phyloP scores from a whole-genome alignment of 1,284 basidiomycete genomes.

The Thelephora terrestris region DNA sequence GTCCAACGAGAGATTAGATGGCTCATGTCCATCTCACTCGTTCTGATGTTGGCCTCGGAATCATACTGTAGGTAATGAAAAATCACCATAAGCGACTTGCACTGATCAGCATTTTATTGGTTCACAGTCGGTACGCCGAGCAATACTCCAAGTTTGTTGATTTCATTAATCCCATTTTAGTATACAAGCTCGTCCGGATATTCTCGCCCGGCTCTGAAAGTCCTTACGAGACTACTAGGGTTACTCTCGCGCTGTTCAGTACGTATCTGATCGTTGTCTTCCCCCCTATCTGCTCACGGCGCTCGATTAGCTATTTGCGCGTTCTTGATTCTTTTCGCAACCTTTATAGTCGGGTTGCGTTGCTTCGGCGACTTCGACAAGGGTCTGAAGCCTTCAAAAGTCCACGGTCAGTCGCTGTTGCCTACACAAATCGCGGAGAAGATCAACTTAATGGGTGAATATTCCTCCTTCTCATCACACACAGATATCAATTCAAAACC shows the following conservation, averaged over 20 bases:
- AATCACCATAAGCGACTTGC: constrained; percentile 6
- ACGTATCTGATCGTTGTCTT: constrained; percentile 21
- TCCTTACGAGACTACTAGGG: constrained; percentile 59
- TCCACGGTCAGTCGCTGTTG: constrained; percentile 51
- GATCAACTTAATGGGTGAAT: constrained; percentile 21
- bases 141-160: not conserved
- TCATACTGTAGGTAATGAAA: constrained; percentile 48
- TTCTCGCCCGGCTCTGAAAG: constrained; percentile 46
- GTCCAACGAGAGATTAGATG: constrained; percentile 72
- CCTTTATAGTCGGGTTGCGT: constrained; percentile 64
- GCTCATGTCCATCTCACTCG: constrained; percentile 61
- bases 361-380: constrained; percentile 75
- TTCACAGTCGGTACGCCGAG: constrained; percentile 39
- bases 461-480: constrained; percentile 7
- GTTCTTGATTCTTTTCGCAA: constrained; percentile 59
- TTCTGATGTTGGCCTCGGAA: constrained; percentile 66
- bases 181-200: constrained; percentile 74
- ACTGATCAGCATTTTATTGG: constrained; percentile 1
- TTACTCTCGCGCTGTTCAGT: constrained; percentile 75
- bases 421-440: constrained; percentile 19
- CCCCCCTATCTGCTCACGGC: not conserved
- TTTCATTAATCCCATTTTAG: constrained; percentile 23
- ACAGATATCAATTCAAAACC: constrained; percentile 38
- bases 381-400: constrained; percentile 58
- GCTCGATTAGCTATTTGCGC: constrained; percentile 50